Percentiles rank a stretch among this genome's conserved stretches.
Conservation (phyloP, 306 rosid genomes). For the Castanea mollissima region DNA sequence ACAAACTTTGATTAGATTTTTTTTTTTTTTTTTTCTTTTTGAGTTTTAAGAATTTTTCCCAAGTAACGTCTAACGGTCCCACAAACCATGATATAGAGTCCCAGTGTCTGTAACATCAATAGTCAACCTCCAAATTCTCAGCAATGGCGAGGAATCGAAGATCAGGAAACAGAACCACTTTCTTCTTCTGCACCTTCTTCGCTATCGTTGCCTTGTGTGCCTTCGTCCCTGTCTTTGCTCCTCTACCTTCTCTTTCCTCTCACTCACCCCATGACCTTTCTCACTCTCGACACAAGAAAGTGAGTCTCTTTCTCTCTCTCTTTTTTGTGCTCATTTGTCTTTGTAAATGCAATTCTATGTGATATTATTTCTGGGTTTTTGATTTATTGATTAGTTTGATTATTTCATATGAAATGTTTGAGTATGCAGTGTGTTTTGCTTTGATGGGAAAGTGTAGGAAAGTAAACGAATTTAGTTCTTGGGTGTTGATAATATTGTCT, state of each 20-base stretch:
- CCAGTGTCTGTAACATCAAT: background rate
- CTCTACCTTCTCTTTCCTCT: conserved; percentile 6
- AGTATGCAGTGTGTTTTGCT: background rate
- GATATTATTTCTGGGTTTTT: background rate
- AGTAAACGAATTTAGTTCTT: background rate
- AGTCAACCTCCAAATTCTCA: background rate
- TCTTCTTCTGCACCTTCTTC: background rate
- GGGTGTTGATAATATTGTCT: background rate
- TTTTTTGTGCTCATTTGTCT: background rate
- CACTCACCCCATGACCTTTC: background rate
- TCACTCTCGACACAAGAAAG: background rate
- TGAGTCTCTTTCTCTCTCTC: background rate
- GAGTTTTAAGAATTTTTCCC: too few species aligned
- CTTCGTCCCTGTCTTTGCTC: conserved; percentile 7
- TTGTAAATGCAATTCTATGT: background rate
- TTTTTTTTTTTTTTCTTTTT: too few species aligned
- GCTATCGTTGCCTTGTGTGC: background rate
- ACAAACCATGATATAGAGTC: background rate
- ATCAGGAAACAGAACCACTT: background rate
- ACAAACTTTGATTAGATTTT: too few species aligned
- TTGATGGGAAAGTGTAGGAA: background rate
- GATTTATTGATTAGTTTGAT: background rate
- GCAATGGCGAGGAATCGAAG: conserved; percentile 10
- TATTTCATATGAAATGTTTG: background rate
- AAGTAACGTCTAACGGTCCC: too few species aligned